Conservation (phyloP, 768 basidiomycete genomes). For the Trametes cinnabarina region DNA sequence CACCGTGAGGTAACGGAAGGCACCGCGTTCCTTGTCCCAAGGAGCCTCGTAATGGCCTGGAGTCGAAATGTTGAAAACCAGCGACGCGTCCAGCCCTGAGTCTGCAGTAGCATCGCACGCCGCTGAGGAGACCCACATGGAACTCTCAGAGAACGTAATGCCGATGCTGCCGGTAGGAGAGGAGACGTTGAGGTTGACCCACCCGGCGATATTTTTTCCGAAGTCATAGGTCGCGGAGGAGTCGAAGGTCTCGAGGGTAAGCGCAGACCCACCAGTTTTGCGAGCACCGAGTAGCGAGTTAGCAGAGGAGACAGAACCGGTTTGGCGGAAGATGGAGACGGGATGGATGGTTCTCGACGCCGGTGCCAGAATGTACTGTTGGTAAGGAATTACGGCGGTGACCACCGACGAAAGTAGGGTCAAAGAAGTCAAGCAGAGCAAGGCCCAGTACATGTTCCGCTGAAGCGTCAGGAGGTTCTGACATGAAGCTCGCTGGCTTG, state of each 20-base stretch:
- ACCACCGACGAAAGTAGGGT: neutral
- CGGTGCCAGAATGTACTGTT: slow-evolving; percentile 16
- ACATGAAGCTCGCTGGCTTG: too few species aligned
- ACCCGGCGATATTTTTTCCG: slow-evolving; percentile 18
- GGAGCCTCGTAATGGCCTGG: slow-evolving; percentile 6
- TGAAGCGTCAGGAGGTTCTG: neutral
- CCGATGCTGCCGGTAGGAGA: slow-evolving; percentile 9
- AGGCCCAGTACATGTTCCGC: neutral
- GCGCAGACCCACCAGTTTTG: neutral
- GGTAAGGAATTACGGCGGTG: slow-evolving; percentile 2
- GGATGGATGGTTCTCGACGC: slow-evolving; percentile 15
- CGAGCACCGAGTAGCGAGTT: neutral
- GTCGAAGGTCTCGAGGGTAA: slow-evolving; percentile 7
- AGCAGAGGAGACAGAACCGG: slow-evolving; percentile 1
- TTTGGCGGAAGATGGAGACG: slow-evolving; percentile 1
- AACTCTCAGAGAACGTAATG: slow-evolving; percentile 17
- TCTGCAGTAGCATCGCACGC: slow-evolving; percentile 12
- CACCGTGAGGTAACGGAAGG: slow-evolving; percentile 16
- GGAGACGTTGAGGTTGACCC: slow-evolving; percentile 8
- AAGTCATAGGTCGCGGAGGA: slow-evolving; percentile 18
- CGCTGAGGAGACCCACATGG: slow-evolving; percentile 12
- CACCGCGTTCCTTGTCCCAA: slow-evolving; percentile 11
- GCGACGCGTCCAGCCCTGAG: slow-evolving; percentile 1
- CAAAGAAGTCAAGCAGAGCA: neutral
- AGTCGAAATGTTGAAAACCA: slow-evolving; percentile 10